Base-by-base conservation (phyloP, 352 stramenopile genomes). In the Phytophthora podocarpi region DNA sequence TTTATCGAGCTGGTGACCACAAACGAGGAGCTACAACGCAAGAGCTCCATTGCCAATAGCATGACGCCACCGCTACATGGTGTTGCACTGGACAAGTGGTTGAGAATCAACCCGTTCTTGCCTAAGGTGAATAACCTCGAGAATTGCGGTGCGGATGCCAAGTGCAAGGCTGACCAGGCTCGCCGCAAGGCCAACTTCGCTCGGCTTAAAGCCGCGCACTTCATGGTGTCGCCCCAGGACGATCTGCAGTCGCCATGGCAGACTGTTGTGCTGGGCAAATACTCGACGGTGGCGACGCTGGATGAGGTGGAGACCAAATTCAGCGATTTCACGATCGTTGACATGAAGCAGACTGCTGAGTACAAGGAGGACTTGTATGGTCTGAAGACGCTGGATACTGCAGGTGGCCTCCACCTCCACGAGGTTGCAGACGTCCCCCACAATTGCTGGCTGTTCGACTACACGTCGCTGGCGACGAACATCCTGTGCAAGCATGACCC, bases 181-280 rank as follows among this genome's bases (percentile, higher is more conserved):
- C 70, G 73, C 2, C 78, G 75, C 18, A 78, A 81, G 35, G 48
- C 32, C 48, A 87, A 85, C 64, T 84, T 74, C 26, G 51, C 69
- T 7, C 76, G 67, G 47, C 39, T 83, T 15, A 57, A 72, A 30
- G 59, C 52, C 23, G 78, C 75, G 3, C 71, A 85, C 53, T 83
- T 82, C 67, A 76, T 87, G 20, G 72, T 72, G 0, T 87, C 78
- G n/a, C 70, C 74, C 9, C 32, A 68, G 26, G 78, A 87, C 48
- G 72, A 76, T 23, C 28, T 75, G 10, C 58, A 80, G 37, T 54
- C 58, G 10, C 76, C 76, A 20, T 88, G 74, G 73, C 73, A 88
- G 35, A 74, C 59, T 11, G 73, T 59, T 6, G 27, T 84, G 3
- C 46, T 85, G 7, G 73, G 73, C 28, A 68, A 73, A 15, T 88